Base-by-base conservation (phyloP, 352 stramenopile genomes). In the Elongisporangium prolatum region DNA sequence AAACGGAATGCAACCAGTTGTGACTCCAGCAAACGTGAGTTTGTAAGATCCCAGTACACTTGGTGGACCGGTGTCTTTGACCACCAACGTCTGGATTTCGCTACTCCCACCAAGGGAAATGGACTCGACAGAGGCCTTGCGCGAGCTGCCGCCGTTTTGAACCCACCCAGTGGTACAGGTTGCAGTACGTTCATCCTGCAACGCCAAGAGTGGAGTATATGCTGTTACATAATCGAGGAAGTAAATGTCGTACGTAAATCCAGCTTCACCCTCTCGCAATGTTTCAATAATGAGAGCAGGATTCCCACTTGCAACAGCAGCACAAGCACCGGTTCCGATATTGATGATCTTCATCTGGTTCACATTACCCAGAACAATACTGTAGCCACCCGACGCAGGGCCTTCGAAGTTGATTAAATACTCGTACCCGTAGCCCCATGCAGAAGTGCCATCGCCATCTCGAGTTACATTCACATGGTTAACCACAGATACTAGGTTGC, bases 341-440 rank as follows among this genome's bases (percentile, higher is more conserved):
- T 86, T 89, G 17, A 84, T 63, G 24, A 88, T 64, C 38, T 70
- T 59, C 0, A 95, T 50, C 24, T 71, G 66, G 9, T 63, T 56
- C 4, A 93, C 64, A 49, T 92, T 70, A 0, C 83, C 85, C 0
- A 93, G 48, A 7, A 94, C 72, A 3, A n/a, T 64, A 49, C 79
- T 92, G 48, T 67, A 71, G 3, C 81, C 80, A 18, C 84, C 81
- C 10, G 57, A 60, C 11, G 91, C 59, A 0, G 82, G 75, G 2
- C 85, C 85, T 38, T 55, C 59, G 48, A 91, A 94, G 22, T 75
- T 56, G 52, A 94, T 76, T 8, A 79, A 61, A 56, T 91, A 94
- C 59, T 93, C 77, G 55, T 86, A 94, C 0, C 85, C 85, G 57
- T 86, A 94, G 9, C 85, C 85, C 80, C 78, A 93, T 4, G 57